A percentile compares a stretch with the other conserved stretches of the same genome.
Conservation (phyloP, 164 flowering plant species). For the Chimonanthus praecox region DNA sequence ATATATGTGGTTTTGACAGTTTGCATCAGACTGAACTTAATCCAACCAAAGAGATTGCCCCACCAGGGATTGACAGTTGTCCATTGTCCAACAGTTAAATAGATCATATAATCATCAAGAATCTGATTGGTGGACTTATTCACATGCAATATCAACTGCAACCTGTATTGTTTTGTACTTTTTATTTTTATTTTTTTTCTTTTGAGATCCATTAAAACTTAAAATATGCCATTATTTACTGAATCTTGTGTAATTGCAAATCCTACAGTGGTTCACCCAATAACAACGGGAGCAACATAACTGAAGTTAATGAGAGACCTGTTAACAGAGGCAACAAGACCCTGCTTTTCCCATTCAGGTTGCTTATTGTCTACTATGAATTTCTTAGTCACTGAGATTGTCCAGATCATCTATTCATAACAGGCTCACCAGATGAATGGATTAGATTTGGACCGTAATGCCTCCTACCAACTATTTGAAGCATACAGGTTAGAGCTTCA, state of each 20-base stretch:
- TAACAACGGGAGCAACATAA: not conserved
- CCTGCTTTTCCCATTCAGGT: conserved; percentile 18
- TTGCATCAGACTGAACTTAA: too few species aligned
- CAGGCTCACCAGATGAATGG: too few species aligned
- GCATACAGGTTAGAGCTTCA: not conserved
- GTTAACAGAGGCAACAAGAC: not conserved
- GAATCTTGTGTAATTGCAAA: not conserved
- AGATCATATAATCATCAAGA: not conserved
- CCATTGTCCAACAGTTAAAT: not conserved
- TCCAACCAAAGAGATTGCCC: not conserved
- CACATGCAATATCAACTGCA: not conserved
- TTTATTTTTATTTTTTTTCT: too few species aligned
- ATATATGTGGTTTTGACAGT: too few species aligned
- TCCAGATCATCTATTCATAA: too few species aligned
- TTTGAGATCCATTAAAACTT: not conserved
- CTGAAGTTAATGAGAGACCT: conserved; percentile 8
- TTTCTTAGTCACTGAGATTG: too few species aligned
- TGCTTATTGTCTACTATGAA: not conserved
- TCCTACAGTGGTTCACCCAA: not conserved
- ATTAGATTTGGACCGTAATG: too few species aligned
- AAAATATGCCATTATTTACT: not conserved
- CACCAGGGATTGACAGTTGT: not conserved
- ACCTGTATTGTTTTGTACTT: not conserved
- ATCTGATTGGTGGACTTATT: not conserved
- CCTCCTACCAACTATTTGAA: not conserved